phyloP scores from a whole-genome alignment of 2,329 filamentous ascomycete genomes.

The Chrysoporthe puriensis region DNA sequence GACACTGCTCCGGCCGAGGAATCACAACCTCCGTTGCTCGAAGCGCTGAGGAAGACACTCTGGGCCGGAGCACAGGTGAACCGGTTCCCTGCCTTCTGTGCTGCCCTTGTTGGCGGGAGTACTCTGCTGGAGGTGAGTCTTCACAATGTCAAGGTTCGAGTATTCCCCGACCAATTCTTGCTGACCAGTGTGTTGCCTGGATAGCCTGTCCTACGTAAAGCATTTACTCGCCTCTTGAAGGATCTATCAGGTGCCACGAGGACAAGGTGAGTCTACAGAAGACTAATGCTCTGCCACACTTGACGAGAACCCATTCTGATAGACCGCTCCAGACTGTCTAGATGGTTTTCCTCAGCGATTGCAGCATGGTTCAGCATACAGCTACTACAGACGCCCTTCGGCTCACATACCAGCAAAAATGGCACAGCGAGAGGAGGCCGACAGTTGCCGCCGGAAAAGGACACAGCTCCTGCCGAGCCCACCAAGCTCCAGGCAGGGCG shows the following conservation, averaged over 20 bases:
- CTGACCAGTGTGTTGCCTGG: neutral
- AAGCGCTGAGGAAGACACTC: slow-evolving; percentile 47
- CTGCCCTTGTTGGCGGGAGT: slow-evolving; percentile 61
- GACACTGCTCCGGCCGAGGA: slow-evolving; percentile 36
- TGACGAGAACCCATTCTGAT: slow-evolving; percentile 10
- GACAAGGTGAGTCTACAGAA: slow-evolving; percentile 38
- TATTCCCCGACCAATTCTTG: neutral
- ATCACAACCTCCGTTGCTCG: slow-evolving; percentile 39
- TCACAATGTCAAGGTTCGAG: neutral
- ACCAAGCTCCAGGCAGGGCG: slow-evolving; percentile 59
- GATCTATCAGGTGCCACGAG: slow-evolving; percentile 3
- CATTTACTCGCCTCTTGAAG: slow-evolving; percentile 10
- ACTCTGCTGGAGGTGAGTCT: slow-evolving; percentile 61
- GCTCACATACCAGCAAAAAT: slow-evolving; percentile 38
- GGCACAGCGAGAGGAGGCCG: slow-evolving; percentile 37
- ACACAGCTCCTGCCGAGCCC: neutral
- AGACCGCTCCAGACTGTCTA: slow-evolving; percentile 49
- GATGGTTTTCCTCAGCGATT: slow-evolving; percentile 61
- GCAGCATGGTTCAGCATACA: slow-evolving; percentile 61
- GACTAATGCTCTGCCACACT: neutral
- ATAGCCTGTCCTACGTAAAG: slow-evolving; percentile 21
- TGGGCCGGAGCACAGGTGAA: slow-evolving; percentile 56
- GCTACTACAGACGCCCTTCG: slow-evolving; percentile 53
- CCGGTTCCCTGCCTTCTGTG: slow-evolving; percentile 67
- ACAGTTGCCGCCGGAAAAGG: slow-evolving; percentile 24